phyloP scores from a whole-genome alignment of 345 rosid species.

The Excoecaria agallocha region DNA sequence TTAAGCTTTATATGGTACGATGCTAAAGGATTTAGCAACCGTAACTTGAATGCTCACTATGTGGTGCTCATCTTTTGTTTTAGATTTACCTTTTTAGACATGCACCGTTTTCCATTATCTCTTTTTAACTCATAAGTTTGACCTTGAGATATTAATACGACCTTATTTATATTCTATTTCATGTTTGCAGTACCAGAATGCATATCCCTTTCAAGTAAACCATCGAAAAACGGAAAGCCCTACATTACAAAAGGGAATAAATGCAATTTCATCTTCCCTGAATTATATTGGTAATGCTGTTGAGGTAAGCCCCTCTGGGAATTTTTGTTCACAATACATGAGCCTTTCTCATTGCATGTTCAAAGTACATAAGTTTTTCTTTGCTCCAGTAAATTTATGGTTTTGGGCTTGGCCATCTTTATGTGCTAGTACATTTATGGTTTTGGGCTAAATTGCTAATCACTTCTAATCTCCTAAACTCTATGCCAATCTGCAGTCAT shows the following conservation, averaged over 20 bases:
- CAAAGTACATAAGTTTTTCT: too few species aligned
- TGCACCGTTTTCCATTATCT: not conserved
- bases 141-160: not conserved
- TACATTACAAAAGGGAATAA: slow-evolving; percentile 26
- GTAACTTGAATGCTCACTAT: not conserved
- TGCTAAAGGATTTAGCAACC: not conserved
- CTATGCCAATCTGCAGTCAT: not conserved
- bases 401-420: not conserved
- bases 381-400: not conserved
- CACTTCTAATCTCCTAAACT: not conserved
- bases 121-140: not conserved
- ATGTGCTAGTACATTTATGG: not conserved
- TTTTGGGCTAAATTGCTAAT: not conserved
- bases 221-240: slow-evolving; percentile 11
- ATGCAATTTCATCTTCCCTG: slow-evolving; percentile 34
- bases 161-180: slow-evolving; percentile 5
- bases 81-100: not conserved
- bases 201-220: slow-evolving; percentile 27
- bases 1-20: not conserved
- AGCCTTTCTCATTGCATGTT: not conserved
- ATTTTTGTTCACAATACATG: not conserved
- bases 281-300: slow-evolving; percentile 31
- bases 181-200: slow-evolving; percentile 33
- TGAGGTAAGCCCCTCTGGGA: slow-evolving; percentile 20
- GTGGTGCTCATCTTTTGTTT: not conserved